Percentiles rank a stretch among this genome's conserved stretches.
Evolutionary conservation across 148 eudicot species (phyloP).

Genomic region (Amaranthus cruentus): DNA sequence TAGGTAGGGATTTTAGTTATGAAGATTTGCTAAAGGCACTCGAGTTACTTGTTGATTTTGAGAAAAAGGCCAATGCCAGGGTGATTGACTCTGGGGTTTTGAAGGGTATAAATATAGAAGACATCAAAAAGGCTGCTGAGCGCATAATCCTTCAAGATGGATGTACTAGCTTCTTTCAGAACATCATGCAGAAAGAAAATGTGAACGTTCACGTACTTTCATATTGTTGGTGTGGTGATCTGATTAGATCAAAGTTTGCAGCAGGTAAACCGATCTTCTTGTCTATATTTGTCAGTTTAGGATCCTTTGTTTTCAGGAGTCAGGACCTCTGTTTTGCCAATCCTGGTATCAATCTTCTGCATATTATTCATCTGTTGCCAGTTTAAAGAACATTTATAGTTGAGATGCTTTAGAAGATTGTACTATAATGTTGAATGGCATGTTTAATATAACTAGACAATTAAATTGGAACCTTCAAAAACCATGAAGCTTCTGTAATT

Average conservation of each 20-base stretch:
- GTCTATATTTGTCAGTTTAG: neutral
- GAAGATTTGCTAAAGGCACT: constrained; percentile 55
- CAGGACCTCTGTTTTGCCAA: neutral
- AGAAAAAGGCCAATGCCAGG: constrained; percentile 71
- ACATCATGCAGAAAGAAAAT: constrained; percentile 52
- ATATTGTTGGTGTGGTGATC: constrained; percentile 95
- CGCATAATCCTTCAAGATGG: constrained; percentile 78
- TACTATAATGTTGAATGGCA: neutral
- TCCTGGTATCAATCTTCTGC: neutral
- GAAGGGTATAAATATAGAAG: constrained; percentile 78
- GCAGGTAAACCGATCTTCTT: constrained; percentile 50
- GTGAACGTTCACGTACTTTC: constrained; percentile 75
- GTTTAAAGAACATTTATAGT: neutral
- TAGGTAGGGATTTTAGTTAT: constrained; percentile 51
- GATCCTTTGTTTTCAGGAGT: neutral
- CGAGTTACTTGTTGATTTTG: constrained; percentile 72
- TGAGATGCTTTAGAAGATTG: neutral
- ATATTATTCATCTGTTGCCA: neutral
- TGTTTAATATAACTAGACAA: too few species aligned
- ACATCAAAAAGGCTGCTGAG: constrained; percentile 79
- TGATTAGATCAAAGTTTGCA: constrained; percentile 74
- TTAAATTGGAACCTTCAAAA: too few species aligned
- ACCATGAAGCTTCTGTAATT: too few species aligned
- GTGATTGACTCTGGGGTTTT: constrained; percentile 81
- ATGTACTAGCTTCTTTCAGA: constrained; percentile 64